Conservation (phyloP, 257 asterid species). For the Nicotiana benthamiana region DNA sequence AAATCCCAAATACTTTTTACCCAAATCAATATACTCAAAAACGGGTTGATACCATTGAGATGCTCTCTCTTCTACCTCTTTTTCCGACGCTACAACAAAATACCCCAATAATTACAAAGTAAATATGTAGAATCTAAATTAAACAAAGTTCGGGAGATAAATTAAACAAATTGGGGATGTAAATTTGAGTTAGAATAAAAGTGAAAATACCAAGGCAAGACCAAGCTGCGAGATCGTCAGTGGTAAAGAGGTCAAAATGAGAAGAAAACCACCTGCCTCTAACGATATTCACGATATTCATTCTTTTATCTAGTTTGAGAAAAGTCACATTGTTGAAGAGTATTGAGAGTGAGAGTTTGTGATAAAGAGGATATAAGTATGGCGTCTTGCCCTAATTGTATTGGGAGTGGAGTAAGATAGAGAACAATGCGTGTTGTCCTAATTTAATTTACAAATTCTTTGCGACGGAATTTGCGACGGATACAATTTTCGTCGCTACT, state of each 20-base stretch:
- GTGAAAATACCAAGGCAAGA: constrained; percentile 49
- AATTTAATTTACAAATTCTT: no score
- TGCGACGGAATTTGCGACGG: no score
- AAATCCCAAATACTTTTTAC: constrained; percentile 70
- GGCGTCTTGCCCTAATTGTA: no score
- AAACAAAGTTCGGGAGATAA: background rate
- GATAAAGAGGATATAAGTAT: no score
- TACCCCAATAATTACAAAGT: background rate
- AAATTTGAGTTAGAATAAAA: background rate
- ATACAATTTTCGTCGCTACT: no score
- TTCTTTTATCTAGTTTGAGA: constrained; percentile 57
- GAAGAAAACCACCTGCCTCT: constrained; percentile 76
- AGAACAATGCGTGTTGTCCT: no score
- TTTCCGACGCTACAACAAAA: constrained; percentile 51
- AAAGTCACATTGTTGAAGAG: no score
- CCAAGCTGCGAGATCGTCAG: constrained; percentile 75
- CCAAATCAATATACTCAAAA: constrained; percentile 61
- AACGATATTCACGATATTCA: constrained; percentile 64
- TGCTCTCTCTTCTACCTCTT: constrained; percentile 82
- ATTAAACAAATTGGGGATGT: background rate
- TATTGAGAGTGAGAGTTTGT: no score
- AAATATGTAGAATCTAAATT: background rate
- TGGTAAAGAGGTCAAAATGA: constrained; percentile 60
- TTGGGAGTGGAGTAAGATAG: no score
- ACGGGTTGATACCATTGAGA: constrained; percentile 83